Evolutionary conservation across 2,329 filamentous ascomycete species (phyloP).

Genomic region (Colletotrichum sp.): DNA sequence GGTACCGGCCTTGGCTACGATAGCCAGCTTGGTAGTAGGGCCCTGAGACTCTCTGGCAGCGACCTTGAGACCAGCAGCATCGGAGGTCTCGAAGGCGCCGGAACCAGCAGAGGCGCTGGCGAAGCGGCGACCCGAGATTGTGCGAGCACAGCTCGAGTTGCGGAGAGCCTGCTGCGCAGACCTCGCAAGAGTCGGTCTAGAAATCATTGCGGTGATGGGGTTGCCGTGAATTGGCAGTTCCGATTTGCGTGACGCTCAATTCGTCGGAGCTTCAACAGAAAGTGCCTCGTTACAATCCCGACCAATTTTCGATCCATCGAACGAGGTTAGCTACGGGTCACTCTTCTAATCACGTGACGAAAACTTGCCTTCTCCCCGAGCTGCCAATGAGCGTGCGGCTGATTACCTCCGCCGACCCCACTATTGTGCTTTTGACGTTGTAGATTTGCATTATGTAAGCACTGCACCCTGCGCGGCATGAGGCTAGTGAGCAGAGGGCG

Average conservation of each 20-base stretch:
- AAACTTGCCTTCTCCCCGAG: background rate
- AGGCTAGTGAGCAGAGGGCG: background rate
- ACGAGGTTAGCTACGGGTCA: constrained; percentile 23
- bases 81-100: constrained; percentile 86
- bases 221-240: constrained; percentile 59
- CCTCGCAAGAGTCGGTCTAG: constrained; percentile 65
- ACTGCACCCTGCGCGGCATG: background rate
- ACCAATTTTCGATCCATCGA: constrained; percentile 26
- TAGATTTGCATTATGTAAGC: constrained; percentile 7
- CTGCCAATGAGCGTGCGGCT: constrained; percentile 14
- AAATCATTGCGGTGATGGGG: constrained; percentile 66
- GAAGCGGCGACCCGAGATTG: constrained; percentile 56
- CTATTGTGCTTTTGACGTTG: background rate
- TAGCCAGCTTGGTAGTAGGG: constrained; percentile 86
- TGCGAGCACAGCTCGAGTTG: constrained; percentile 61
- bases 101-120: constrained; percentile 66
- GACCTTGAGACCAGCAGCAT: constrained; percentile 88
- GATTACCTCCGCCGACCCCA: constrained; percentile 16
- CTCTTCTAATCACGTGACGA: background rate
- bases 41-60: constrained; percentile 89
- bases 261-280: constrained; percentile 25
- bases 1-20: constrained; percentile 94
- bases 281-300: constrained; percentile 24
- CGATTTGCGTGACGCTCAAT: constrained; percentile 23
- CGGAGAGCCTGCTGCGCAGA: constrained; percentile 63